Evolutionary conservation across 2,329 filamentous ascomycete genomes (phyloP), one percentile per base, ranked within the genome.

Genomic region (Paecilomyces fulvus): DNA sequence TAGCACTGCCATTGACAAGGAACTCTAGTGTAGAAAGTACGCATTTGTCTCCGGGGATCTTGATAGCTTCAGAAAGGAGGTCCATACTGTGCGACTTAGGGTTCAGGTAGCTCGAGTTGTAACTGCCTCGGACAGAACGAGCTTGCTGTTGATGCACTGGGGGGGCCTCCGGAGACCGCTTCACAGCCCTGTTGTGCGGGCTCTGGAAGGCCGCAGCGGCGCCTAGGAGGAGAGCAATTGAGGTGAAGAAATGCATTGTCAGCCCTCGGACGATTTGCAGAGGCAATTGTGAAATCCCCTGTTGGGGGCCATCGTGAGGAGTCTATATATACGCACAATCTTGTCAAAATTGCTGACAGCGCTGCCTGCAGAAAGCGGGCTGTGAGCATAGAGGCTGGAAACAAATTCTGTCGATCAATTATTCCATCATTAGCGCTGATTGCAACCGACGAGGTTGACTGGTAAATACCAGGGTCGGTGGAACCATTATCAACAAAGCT

Each of bases 1-100:
- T 83, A 0, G 70, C 76, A 2, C 77, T 79, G 1, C 86, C 85
- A 62, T 89, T 79, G 52, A 90, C 85, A 1, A 76, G 77, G 64
- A 86, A 89, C 60, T 79, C 83, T 85, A 59, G 28, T 3, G 30
- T 20, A 46, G 53, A 59, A 49, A 59, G 56, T 58, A 37, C 61
- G 58, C 51, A 33, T 63, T 48, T 0, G 59, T 62, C 12, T 55
- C 48, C 7, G 20, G 10, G 20, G 21, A 49, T 4, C 48, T 49
- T 64, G 43, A 14, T n/a, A 14, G 21, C 20, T 25, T 64, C 37
- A 46, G 17, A 55, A 64, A 37, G 61, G 37, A 43, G 58, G 63
- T 20, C 56, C 53, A 17, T 57, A 54, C 8, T 59, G 54, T 3
- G 48, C 30, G 48, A 12, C 48, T 49, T 49, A 3, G 48, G 11